phyloP scores from a whole-genome alignment of 2,329 filamentous ascomycete genomes.

The Teratosphaeria destructans region DNA sequence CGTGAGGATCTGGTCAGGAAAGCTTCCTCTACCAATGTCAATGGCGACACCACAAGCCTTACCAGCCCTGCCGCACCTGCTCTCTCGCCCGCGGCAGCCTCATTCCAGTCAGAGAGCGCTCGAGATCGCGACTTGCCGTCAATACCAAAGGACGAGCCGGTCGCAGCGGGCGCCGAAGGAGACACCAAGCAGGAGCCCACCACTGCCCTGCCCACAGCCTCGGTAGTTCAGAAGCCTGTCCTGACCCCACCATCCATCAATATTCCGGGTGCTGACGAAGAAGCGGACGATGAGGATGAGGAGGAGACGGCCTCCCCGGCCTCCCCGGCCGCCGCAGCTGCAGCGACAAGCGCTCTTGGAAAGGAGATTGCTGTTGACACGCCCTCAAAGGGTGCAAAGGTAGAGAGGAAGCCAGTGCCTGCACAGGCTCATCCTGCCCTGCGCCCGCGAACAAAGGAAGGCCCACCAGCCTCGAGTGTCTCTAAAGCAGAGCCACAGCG shows the following conservation, averaged over 20 bases:
- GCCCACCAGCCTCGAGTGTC: neutral
- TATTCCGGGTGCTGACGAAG: slow-evolving; percentile 3
- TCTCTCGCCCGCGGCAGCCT: slow-evolving; percentile 4
- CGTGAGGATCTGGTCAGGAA: slow-evolving; percentile 17
- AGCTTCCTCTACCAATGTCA: slow-evolving; percentile 20
- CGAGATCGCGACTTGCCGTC: slow-evolving; percentile 29
- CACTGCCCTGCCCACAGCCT: slow-evolving; percentile 2
- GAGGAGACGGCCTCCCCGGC: slow-evolving; percentile 1
- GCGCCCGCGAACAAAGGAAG: slow-evolving; percentile 19
- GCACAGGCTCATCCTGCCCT: slow-evolving; percentile 34
- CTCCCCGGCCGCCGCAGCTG: neutral
- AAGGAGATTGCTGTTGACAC: slow-evolving; percentile 12
- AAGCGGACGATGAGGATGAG: slow-evolving; percentile 3
- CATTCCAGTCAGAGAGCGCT: slow-evolving; percentile 4
- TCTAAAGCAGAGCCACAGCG: neutral
- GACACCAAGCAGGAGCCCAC: neutral
- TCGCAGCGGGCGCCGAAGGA: neutral
- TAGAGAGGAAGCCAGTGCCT: slow-evolving; percentile 24
- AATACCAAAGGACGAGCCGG: slow-evolving; percentile 23
- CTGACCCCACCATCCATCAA: slow-evolving; percentile 5
- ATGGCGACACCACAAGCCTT: slow-evolving; percentile 6
- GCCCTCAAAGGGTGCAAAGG: slow-evolving; percentile 10
- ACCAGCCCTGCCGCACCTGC: slow-evolving; percentile 4
- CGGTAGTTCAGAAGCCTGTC: neutral
- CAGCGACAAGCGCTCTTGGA: slow-evolving; percentile 8